Evolutionary conservation across 2,329 filamentous ascomycete species (phyloP).

Genomic region (Sclerotiophoma versabilis): DNA sequence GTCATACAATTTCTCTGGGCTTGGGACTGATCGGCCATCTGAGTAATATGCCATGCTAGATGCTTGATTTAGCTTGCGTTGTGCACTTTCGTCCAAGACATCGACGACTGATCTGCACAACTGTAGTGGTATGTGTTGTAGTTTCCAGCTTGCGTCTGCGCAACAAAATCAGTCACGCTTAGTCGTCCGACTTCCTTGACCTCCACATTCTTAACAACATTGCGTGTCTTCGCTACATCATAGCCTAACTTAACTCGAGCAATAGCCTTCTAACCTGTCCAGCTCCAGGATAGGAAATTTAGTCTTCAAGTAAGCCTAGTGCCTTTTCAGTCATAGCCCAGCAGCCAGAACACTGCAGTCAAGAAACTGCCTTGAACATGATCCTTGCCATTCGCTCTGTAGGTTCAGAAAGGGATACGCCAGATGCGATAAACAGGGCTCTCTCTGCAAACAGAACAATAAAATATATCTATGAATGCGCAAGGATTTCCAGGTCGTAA

Average conservation of each 20-base stretch:
- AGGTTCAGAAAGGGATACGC: neutral
- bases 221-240: neutral
- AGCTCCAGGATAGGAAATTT: constrained; percentile 4
- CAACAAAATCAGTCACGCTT: neutral
- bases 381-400: neutral
- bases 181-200: neutral
- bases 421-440: neutral
- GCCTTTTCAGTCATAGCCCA: neutral
- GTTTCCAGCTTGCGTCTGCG: neutral
- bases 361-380: neutral
- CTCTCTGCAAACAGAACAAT: neutral
- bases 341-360: neutral
- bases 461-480: neutral
- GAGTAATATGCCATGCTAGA: neutral
- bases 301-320: neutral
- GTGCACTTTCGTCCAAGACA: neutral
- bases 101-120: neutral
- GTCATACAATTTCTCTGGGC: neutral
- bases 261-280: constrained; percentile 2
- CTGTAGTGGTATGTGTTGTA: neutral
- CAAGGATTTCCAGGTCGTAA: constrained; percentile 1
- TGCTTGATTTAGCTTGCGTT: neutral
- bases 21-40: neutral
- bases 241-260: neutral
- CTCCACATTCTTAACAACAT: neutral